A percentile compares a stretch with the other conserved stretches of the same genome.
These are phyloP conservation scores for Citrus maxima DNA, from an alignment of 345 rosid species.

Conservation along the genomic window DNA sequence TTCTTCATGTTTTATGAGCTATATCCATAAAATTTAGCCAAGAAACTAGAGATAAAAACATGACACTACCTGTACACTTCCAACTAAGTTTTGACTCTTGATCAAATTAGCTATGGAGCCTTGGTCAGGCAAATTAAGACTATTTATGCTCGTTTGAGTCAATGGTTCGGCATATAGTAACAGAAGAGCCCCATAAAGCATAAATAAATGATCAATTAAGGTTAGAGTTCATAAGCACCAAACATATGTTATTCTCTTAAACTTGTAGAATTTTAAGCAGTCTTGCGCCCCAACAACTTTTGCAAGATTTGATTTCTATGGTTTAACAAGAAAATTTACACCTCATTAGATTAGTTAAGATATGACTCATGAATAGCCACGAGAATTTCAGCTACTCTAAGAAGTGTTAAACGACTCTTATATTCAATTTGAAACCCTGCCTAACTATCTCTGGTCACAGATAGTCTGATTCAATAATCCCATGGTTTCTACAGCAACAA, in stretches of 20 bases:
- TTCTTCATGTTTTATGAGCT: background rate
- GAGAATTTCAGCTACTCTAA: background rate
- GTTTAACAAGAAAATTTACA: background rate
- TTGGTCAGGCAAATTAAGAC: background rate
- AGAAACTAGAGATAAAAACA: background rate
- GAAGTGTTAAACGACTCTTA: background rate
- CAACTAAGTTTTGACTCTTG: background rate
- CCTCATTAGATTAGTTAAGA: background rate
- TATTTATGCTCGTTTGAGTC: background rate
- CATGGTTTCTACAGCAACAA: background rate
- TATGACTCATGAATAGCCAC: background rate
- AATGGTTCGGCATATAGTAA: background rate
- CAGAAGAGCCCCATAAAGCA: background rate
- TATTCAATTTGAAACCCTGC: background rate
- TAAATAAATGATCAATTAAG: background rate
- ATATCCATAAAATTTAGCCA: background rate
- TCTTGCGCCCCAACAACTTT: background rate
- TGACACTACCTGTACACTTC: background rate
- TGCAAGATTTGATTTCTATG: background rate
- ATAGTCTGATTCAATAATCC: background rate
- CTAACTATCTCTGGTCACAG: background rate
- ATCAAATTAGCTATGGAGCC: background rate
- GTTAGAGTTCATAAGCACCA: background rate
- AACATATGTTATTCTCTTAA: background rate
- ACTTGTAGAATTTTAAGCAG: background rate